Evolutionary conservation across 495 filamentous ascomycete species (phyloP), one percentile per base, ranked within the genome.

Genomic region (Penicillium antarcticum): DNA sequence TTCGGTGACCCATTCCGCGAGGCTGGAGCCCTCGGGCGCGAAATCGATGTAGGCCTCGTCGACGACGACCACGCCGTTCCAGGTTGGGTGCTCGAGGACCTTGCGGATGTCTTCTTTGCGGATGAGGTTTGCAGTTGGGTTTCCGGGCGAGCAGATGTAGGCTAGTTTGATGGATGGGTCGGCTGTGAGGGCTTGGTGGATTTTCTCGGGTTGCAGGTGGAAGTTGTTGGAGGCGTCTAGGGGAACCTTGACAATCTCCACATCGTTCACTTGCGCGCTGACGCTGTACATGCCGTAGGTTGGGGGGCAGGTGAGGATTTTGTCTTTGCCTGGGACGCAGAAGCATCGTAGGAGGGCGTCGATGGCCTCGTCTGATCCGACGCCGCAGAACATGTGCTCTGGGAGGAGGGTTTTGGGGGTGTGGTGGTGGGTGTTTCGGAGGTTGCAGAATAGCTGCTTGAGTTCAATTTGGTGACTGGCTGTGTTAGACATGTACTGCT

Each of bases 41-140:
- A 97, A 98, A 67, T 98, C 94, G 53, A 98, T 84, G 70, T 98
- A 98, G 26, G 94, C 94, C 73, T 98, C 94, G 68, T 98, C 95
- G 35, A 98, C 74, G 14, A 96, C 82, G 4, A 97, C 86, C 7
- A 98, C 78, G 11, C 94, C 95, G 69, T 98, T 97, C 92, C 91
- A 98, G 4, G 84, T 89, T 13, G 89, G 86, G 77, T 97, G 91
- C 51, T 87, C 81, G 17, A 98, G 80, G 16, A 97, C 71, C 51
- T 78, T 69, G 43, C 75, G 75, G 45, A 98, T 75, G 49, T 92
- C 87, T n/a, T 75, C 72, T 60, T 95, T 95, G 42, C 76, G 72
- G 42, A 96, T 78, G 19, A 95, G 68, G 24, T 83, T 80, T 16
- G 83, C 91, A 0, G 94, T 97, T 0, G 95, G 94, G 68, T 98